Conservation (phyloP, 805 yeast species). For the Lipomyces yamadae region DNA sequence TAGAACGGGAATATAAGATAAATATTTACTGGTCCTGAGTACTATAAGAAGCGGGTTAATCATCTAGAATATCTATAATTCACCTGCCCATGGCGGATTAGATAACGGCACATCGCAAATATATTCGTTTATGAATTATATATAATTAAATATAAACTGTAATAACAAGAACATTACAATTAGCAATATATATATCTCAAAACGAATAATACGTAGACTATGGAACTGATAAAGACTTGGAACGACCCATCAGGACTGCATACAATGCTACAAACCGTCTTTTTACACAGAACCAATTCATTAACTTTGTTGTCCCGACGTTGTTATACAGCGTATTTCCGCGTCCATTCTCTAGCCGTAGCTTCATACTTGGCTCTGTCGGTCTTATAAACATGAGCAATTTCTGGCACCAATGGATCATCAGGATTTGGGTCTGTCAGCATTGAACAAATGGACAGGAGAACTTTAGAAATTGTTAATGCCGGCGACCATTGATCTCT, state of each 20-base stretch:
- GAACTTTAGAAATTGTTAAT: conserved; percentile 90
- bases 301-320: neutral
- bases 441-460: conserved; percentile 91
- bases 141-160: conserved; percentile 1
- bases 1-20: neutral
- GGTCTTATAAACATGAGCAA: conserved; percentile 93
- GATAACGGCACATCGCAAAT: neutral
- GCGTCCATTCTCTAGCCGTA: conserved; percentile 98
- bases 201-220: conserved; percentile 3
- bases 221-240: neutral
- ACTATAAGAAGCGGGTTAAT: neutral
- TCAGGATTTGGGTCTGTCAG: conserved; percentile 98
- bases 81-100: neutral
- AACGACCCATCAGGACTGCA: neutral
- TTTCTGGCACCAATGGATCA: conserved; percentile 98
- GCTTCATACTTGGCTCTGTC: conserved; percentile 94
- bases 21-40: neutral
- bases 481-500: conserved; percentile 99
- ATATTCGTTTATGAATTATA: neutral
- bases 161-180: conserved; percentile 3
- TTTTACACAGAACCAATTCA: neutral
- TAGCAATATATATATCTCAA: conserved; percentile 2
- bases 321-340: conserved; percentile 86
- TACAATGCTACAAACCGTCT: conserved; percentile 7
- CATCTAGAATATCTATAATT: conserved; percentile 3